Evolutionary conservation across 169 alveolate species (phyloP).

Genomic region (Plasmodium sp.): DNA sequence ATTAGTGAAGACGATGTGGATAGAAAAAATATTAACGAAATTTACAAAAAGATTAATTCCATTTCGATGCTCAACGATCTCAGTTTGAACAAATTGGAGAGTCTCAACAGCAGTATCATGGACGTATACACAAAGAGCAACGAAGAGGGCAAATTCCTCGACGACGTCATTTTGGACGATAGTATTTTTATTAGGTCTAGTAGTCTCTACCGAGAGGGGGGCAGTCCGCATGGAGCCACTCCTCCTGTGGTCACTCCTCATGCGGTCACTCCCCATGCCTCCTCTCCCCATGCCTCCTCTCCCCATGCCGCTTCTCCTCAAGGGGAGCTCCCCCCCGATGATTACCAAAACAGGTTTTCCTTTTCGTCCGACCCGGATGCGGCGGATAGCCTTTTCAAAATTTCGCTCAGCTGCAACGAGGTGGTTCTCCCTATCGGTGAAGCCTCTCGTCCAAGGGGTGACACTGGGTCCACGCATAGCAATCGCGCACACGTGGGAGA

Average conservation of each 20-base stretch:
- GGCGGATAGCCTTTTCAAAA: slow-evolving; percentile 34
- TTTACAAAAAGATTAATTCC: slow-evolving; percentile 41
- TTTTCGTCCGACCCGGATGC: background rate
- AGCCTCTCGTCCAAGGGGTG: background rate
- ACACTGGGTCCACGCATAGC: background rate
- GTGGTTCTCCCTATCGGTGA: background rate
- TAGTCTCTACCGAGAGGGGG: background rate
- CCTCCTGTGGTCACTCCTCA: background rate
- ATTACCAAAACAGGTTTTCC: background rate
- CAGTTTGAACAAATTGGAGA: slow-evolving; percentile 53
- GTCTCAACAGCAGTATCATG: slow-evolving; percentile 45
- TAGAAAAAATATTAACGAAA: slow-evolving; percentile 16
- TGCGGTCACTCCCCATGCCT: too few relatives aligned
- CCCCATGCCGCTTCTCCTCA: background rate
- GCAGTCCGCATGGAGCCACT: background rate
- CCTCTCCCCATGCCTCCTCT: too few relatives aligned
- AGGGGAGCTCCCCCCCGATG: background rate
- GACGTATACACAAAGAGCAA: slow-evolving; percentile 26
- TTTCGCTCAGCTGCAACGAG: slow-evolving; percentile 31
- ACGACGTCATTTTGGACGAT: slow-evolving; percentile 59
- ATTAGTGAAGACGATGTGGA: slow-evolving; percentile 24
- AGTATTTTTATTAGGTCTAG: slow-evolving; percentile 40
- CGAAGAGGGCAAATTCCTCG: slow-evolving; percentile 33
- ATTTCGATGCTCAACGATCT: slow-evolving; percentile 47
- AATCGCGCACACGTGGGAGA: background rate